Evolutionary conservation across 192 early-diverging fungal genomes (phyloP).

Genomic region (Backusella macrospora): DNA sequence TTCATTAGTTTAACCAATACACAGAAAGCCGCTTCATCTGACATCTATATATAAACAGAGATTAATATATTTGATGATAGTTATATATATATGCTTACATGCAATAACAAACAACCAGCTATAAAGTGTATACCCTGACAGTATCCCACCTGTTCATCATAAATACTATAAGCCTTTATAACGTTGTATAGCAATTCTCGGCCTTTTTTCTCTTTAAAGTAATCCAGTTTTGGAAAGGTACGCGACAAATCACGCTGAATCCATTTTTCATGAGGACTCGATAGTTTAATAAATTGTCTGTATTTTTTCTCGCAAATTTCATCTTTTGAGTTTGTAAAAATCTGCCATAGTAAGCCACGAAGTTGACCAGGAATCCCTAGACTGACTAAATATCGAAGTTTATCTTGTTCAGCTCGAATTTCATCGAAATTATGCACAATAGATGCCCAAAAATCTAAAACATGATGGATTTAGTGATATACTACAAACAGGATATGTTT

Average conservation of each 20-base stretch:
- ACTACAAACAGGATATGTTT: not conserved
- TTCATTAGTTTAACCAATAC: slow-evolving; percentile 89
- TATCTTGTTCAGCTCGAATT: slow-evolving; percentile 68
- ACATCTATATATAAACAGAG: slow-evolving; percentile 68
- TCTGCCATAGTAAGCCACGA: slow-evolving; percentile 94
- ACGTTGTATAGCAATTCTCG: slow-evolving; percentile 90
- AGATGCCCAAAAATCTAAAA: slow-evolving; percentile 89
- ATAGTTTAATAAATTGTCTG: slow-evolving; percentile 64
- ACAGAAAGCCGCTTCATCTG: slow-evolving; percentile 96
- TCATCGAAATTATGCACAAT: slow-evolving; percentile 86
- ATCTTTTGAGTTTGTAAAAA: slow-evolving; percentile 82
- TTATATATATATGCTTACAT: slow-evolving; percentile 56
- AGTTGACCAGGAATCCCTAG: slow-evolving; percentile 86
- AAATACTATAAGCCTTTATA: slow-evolving; percentile 89
- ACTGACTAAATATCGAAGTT: slow-evolving; percentile 79
- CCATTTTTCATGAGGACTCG: slow-evolving; percentile 82
- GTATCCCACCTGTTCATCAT: slow-evolving; percentile 94
- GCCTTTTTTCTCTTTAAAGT: slow-evolving; percentile 81
- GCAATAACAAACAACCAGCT: slow-evolving; percentile 87
- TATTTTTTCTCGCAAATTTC: slow-evolving; percentile 75
- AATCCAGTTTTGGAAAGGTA: slow-evolving; percentile 88
- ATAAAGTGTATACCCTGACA: slow-evolving; percentile 98
- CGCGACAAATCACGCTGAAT: slow-evolving; percentile 89
- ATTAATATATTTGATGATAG: not conserved
- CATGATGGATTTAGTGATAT: not conserved